phyloP scores from a whole-genome alignment of 305 asterid species.

The Fraxinus latifolia region DNA sequence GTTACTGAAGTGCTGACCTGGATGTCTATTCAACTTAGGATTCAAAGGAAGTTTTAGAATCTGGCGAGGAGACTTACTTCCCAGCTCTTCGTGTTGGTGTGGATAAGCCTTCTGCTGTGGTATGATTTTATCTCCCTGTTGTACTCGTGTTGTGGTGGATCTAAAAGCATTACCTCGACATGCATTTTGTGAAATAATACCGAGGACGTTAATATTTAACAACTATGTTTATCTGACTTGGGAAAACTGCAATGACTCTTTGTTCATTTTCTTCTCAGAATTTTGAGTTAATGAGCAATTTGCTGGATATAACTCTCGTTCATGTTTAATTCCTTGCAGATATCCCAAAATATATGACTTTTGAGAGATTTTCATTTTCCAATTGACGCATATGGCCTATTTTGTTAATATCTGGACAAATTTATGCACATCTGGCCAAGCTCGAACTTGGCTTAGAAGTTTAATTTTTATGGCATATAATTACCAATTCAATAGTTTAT shows the following conservation, averaged over 20 bases:
- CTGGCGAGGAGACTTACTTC: slow-evolving; percentile 83
- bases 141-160: background rate
- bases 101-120: slow-evolving; percentile 78
- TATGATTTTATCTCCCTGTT: slow-evolving; percentile 39
- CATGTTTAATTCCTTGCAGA: background rate
- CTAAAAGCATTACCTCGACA: slow-evolving; percentile 16
- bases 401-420: background rate
- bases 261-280: background rate
- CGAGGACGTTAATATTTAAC: background rate
- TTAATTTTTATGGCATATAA: background rate
- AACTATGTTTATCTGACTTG: background rate
- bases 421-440: background rate
- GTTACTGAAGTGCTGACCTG: slow-evolving; percentile 18
- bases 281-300: background rate
- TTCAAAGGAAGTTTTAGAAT: slow-evolving; percentile 48
- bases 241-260: background rate
- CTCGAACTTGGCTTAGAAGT: background rate
- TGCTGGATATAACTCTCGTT: background rate
- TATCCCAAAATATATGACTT: background rate
- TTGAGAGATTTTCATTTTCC: background rate
- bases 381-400: background rate
- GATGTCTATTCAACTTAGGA: slow-evolving; percentile 48
- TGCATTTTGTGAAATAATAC: background rate
- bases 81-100: slow-evolving; percentile 81
- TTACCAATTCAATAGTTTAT: background rate